Evolutionary conservation across 441 rosid species (phyloP).

Genomic region (Aquilaria agallochum): DNA sequence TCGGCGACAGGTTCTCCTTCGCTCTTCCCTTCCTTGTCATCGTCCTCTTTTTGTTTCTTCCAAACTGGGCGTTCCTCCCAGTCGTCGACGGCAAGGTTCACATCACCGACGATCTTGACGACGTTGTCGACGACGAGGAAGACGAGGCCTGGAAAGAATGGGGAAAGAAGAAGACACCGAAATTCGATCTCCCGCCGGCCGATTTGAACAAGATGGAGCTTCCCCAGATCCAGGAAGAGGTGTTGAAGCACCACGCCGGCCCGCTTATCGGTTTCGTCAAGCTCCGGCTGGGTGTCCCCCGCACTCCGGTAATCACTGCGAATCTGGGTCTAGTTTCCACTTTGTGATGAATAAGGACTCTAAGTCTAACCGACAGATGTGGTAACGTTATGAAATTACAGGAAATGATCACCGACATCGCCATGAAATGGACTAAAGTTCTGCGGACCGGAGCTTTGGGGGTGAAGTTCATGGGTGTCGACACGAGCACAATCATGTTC

Average conservation of each 20-base stretch:
- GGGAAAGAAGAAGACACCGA: constrained; percentile 49
- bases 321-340: neutral
- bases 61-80: constrained; percentile 18
- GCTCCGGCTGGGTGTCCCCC: constrained; percentile 64
- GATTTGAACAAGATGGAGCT: constrained; percentile 59
- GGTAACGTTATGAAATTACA: constrained; percentile 9
- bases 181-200: constrained; percentile 55
- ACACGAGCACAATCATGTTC: constrained; percentile 80
- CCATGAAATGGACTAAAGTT: constrained; percentile 72
- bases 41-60: constrained; percentile 17
- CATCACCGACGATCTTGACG: constrained; percentile 80
- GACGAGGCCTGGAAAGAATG: constrained; percentile 90
- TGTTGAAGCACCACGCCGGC: constrained; percentile 56
- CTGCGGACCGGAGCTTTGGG: constrained; percentile 69
- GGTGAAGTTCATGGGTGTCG: constrained; percentile 67
- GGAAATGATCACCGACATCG: constrained; percentile 61
- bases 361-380: neutral
- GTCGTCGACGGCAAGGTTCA: constrained; percentile 52
- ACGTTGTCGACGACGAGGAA: constrained; percentile 84
- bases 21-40: constrained; percentile 26
- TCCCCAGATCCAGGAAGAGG: constrained; percentile 58
- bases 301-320: constrained; percentile 41
- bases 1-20: neutral
- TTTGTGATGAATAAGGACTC: neutral
- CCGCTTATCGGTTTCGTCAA: constrained; percentile 84